Base-by-base conservation (phyloP, 108 stramenopile genomes). In the Skeletonema menzelii region DNA sequence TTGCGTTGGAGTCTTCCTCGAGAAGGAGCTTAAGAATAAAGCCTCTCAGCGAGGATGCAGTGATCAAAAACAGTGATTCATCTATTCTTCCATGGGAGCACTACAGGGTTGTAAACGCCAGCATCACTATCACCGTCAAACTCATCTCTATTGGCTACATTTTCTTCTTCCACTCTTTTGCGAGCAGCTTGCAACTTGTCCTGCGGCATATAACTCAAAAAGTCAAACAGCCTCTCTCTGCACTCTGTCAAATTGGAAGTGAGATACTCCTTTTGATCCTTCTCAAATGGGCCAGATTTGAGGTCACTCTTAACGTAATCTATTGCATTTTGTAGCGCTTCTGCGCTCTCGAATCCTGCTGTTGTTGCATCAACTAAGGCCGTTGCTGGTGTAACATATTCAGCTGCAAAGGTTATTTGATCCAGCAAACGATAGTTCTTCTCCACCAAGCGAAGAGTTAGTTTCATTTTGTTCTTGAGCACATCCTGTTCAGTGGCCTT, bases 51-150 rank as follows among this genome's bases (percentile, higher is more conserved):
- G 12, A 13, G 37, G 37, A 38, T 38, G 37, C 37, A 38, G 13
- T 38, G 12, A n/a, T n/a, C 40, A n/a, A 15, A 22, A 4, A 10
- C n/a, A 24, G 4, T 53, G 7, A 22, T 5, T 30, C 20, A 60
- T 65, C 77, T 17, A 59, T 74, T 85, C 69, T 85, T 91, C 89
- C 89, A 91, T 6, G 89, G 89, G 56, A 91, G 46, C 14, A 75
- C 65, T 4, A 88, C 81, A 1, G 87, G 87, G 74, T 91, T 91
- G 80, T 87, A 91, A 6, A 91, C 83, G 8, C 89, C 89, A 2
- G 89, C 87, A 32, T 79, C 84, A 13, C 74, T 79, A 67, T 89
- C 88, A 14, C 74, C 82, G 68, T 89, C 88, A 76, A 87, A 91
- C 73, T 91, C 89, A 35, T 88, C 86, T 24, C 81, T 58, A 65